Conservation (phyloP, 441 rosid species). For the Eutrema salsugineum region DNA sequence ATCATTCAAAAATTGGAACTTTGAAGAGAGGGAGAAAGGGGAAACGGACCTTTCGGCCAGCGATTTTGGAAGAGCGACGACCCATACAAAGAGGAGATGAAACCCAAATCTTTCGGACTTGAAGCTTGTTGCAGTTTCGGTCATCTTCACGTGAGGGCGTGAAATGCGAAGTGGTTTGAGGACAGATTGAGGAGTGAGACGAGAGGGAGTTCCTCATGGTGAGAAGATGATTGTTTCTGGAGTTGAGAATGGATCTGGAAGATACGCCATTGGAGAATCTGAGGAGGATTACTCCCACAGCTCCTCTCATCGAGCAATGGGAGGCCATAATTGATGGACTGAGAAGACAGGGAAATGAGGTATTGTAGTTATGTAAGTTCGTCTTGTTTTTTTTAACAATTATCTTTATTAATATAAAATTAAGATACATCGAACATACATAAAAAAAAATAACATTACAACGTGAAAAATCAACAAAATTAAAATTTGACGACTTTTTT, state of each 20-base stretch:
- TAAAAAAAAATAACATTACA: too few species aligned
- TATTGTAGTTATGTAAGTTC: not conserved
- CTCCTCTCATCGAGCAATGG: slow-evolving; percentile 42
- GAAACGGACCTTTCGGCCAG: slow-evolving; percentile 75
- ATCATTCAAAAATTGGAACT: not conserved
- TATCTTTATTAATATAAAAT: too few species aligned
- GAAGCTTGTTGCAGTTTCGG: slow-evolving; percentile 15
- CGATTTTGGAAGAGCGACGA: slow-evolving; percentile 83
- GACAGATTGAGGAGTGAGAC: slow-evolving; percentile 37
- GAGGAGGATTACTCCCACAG: slow-evolving; percentile 38
- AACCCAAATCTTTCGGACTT: slow-evolving; percentile 54
- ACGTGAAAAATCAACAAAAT: too few species aligned
- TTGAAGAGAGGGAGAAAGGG: not conserved
- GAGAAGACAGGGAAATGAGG: slow-evolving; percentile 2
- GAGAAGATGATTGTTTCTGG: slow-evolving; percentile 25
- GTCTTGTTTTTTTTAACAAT: too few species aligned
- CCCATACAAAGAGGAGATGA: slow-evolving; percentile 80
- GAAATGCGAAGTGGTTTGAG: slow-evolving; percentile 27
- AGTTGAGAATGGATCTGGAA: slow-evolving; percentile 31
- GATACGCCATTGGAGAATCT: slow-evolving; percentile 45
- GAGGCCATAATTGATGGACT: slow-evolving; percentile 36
- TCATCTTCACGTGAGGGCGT: slow-evolving; percentile 11
- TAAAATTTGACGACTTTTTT: too few species aligned
- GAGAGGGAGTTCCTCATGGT: slow-evolving; percentile 29
- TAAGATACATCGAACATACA: too few species aligned